Evolutionary conservation across 176 grass and related monocot genomes (phyloP), one percentile per base, ranked within the genome.

Genomic region (Stipa capillata): DNA sequence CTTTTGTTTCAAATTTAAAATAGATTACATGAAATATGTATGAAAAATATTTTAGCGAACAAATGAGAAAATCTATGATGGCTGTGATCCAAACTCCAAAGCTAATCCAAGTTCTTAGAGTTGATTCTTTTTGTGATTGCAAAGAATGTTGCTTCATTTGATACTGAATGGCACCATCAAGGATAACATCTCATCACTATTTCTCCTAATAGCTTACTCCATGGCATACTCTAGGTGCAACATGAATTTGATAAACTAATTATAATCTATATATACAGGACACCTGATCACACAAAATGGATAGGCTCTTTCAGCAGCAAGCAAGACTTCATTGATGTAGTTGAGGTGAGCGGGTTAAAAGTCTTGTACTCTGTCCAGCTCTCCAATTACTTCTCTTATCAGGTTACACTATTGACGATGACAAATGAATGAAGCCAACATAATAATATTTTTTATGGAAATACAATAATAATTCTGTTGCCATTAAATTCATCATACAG

Each of bases 221-320:
- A 15, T 27, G 15, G 28, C 14, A 16, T 59, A 29, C 8, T 74
- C 13, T 76, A 52, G 13, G 3, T 43, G 28, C 53, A 50, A 70
- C 8, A 74, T 13, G 0, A 73, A 37, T 71, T 14, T 47, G 18
- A 12, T 48, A 59, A 34, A 39, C 18, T 63, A 15, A 37, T 39
- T 64, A 12, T 51, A 35, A 75, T 18, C 7, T 61, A 68, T 27
- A 62, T 67, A 59, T 73, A 42, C 81, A 97, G 94, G 77, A 97
- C 91, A 80, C 84, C 89, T 59, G 94, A 97, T 85, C 91, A 97
- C 56, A 97, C 94, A 84, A 97, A 97, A 90, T 97, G 94, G 94
- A 87, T 97, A 74, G 94, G 91, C 10, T 90, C 94, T 78, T 97
- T 97, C 78, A 86, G 83, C 65, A 90, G 85, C 47, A 94, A 97